These are phyloP conservation scores for Stenocarpella maydis DNA, from an alignment of 2,329 filamentous ascomycete species.

Conservation along the genomic window DNA sequence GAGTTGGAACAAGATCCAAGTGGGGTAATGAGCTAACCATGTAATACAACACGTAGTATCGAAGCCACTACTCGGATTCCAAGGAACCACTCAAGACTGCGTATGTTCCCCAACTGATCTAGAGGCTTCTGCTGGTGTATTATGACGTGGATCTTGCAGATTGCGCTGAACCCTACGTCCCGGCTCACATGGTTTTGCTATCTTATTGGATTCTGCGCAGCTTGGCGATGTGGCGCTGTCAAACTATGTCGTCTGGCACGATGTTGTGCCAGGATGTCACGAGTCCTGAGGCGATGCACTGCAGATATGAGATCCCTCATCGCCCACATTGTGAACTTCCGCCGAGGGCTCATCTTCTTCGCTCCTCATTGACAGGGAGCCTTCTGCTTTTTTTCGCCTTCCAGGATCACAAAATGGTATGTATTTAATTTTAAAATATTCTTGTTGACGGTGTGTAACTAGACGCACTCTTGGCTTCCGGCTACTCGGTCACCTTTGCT, in stretches of 20 bases:
- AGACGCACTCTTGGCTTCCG: not conserved
- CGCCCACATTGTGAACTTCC: not conserved
- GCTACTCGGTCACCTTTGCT: not conserved
- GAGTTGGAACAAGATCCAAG: not conserved
- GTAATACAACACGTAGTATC: constrained; percentile 2
- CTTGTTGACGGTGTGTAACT: not conserved
- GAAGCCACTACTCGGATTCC: not conserved
- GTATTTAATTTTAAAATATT: not conserved
- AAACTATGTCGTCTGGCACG: not conserved
- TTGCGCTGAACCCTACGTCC: not conserved
- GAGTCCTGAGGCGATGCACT: not conserved
- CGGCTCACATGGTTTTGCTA: not conserved
- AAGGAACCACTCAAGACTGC: not conserved
- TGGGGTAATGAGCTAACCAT: not conserved
- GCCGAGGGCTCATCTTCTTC: not conserved
- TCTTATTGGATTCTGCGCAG: not conserved
- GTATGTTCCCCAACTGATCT: not conserved
- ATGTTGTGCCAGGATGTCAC: not conserved
- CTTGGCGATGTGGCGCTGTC: constrained; percentile 8
- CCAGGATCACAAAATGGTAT: not conserved
- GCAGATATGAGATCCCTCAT: not conserved
- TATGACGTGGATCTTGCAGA: constrained; percentile 12
- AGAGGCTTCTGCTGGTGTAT: not conserved
- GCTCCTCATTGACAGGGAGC: not conserved
- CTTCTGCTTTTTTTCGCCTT: not conserved